Conservation (phyloP, 2,329 filamentous ascomycete genomes). For the Aspergillus tanneri region DNA sequence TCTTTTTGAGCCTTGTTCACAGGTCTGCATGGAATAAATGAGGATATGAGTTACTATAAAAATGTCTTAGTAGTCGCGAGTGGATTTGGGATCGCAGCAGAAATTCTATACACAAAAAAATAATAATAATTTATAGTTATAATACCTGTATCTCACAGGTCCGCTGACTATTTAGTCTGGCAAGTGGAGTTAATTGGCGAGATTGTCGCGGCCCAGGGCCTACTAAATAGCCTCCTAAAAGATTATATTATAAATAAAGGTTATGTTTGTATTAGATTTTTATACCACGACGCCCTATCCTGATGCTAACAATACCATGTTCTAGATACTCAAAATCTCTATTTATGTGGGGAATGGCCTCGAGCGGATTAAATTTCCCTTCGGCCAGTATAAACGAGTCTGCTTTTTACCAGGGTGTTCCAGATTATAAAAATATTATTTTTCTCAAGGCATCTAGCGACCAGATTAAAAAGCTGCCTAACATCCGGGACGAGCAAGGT, state of each 20-base stretch:
- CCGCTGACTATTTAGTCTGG: slow-evolving; percentile 37
- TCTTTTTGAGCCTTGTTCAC: slow-evolving; percentile 32
- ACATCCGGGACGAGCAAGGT: slow-evolving; percentile 21
- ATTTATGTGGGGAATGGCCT: slow-evolving; percentile 25
- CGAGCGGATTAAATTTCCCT: slow-evolving; percentile 13
- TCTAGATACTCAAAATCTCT: slow-evolving; percentile 28
- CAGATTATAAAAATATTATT: slow-evolving; percentile 24
- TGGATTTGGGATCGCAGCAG: slow-evolving; percentile 31
- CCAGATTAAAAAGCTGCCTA: slow-evolving; percentile 22
- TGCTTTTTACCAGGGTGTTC: slow-evolving; percentile 22
- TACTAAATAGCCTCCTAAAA: slow-evolving; percentile 25
- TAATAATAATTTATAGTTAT: slow-evolving; percentile 37
- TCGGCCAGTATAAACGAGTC: slow-evolving; percentile 23
- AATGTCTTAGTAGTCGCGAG: slow-evolving; percentile 35
- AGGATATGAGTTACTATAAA: slow-evolving; percentile 30
- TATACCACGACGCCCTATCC: background rate
- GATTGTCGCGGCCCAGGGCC: slow-evolving; percentile 15
- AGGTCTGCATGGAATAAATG: slow-evolving; percentile 32
- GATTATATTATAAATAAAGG: slow-evolving; percentile 26
- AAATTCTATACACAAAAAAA: slow-evolving; percentile 38
- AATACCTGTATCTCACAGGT: slow-evolving; percentile 29
- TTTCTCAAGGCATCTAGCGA: slow-evolving; percentile 21
- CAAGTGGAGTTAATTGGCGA: slow-evolving; percentile 25
- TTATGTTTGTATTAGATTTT: slow-evolving; percentile 25
- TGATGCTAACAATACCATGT: slow-evolving; percentile 13